Evolutionary conservation across 768 basidiomycete genomes (phyloP), one percentile per base, ranked within the genome.

Genomic region (Tylopilus intermedius): DNA sequence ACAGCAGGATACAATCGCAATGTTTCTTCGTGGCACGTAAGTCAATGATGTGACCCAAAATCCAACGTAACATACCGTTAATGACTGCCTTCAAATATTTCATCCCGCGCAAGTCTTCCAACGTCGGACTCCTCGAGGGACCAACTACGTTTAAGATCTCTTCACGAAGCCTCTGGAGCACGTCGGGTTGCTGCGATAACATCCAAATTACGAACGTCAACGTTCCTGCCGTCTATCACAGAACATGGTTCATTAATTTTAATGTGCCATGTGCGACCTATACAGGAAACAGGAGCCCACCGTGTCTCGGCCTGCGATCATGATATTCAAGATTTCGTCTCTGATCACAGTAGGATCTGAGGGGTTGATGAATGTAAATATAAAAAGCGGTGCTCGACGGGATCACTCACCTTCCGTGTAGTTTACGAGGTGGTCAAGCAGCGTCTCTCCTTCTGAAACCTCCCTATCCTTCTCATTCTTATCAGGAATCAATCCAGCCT

Each of bases 31-130:
- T 26, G 52, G 10, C 37, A 32, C 57, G n/a, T 49, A 15, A 33
- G 26, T 43, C 29, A 47, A 47, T 29, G 37, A 27, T 29, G 27
- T 18, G 48, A 14, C 13, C 15, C 13, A 29, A 29, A 18, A 42
- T 26, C 41, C 5, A 18, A 3, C 4, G 39, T 6, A 2, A 49
- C 65, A 22, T 50, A 68, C 67, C 67, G 22, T 68, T 70, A 24
- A 76, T 70, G 21, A 76, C 66, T 22, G 75, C 74, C 24, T 61
- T 64, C 45, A 76, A 33, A 53, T 74, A 76, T 41, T 69, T 75
- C 72, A 77, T 72, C 2, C 65, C 65, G 7, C 62, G 60, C 26
- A 72, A 51, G 18, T 71, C 58, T 8, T 68, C 64, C n/a, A 55
- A 52, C 3, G 70, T 71, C 14, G 71, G 71, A 13, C 53, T 37